phyloP scores from a whole-genome alignment of 73 alveolate species.

The Tetrahymena thermophila region DNA sequence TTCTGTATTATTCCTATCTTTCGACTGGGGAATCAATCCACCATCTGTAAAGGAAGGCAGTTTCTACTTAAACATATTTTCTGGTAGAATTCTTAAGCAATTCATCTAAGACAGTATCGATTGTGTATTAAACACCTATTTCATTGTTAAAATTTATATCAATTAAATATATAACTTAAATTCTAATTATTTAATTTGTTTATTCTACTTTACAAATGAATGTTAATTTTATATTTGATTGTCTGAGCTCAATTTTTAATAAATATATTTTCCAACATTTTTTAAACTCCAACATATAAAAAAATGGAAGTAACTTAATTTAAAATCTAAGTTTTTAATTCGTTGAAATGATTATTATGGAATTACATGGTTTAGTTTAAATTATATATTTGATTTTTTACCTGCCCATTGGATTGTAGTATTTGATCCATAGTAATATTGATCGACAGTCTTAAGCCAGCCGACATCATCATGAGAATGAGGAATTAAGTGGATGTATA shows the following conservation, averaged over 20 bases:
- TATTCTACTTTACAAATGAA: too few relatives aligned
- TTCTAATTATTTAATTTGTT: too few relatives aligned
- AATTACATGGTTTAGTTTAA: neutral
- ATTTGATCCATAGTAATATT: conserved; percentile 37
- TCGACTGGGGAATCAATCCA: conserved; percentile 66
- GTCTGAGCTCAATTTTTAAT: too few relatives aligned
- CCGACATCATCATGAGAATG: conserved; percentile 99
- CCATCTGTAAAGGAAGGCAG: conserved; percentile 85
- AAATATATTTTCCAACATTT: too few relatives aligned
- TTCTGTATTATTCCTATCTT: conserved; percentile 59
- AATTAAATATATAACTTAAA: too few relatives aligned
- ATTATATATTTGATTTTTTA: neutral
- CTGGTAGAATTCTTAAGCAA: conserved; percentile 54
- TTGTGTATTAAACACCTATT: conserved; percentile 30
- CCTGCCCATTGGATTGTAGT: conserved; percentile 20
- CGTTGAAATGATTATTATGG: neutral
- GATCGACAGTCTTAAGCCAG: conserved; percentile 95
- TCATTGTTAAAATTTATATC: neutral
- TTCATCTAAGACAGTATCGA: conserved; percentile 43
- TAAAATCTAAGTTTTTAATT: neutral
- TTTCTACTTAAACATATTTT: conserved; percentile 68
- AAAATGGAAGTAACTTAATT: neutral
- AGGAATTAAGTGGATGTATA: conserved; percentile 89
- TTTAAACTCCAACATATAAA: too few relatives aligned
- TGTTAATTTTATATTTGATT: too few relatives aligned